Evolutionary conservation across 371 early-diverging fungal species (phyloP).

Genomic region (Smittium mucronatum): DNA sequence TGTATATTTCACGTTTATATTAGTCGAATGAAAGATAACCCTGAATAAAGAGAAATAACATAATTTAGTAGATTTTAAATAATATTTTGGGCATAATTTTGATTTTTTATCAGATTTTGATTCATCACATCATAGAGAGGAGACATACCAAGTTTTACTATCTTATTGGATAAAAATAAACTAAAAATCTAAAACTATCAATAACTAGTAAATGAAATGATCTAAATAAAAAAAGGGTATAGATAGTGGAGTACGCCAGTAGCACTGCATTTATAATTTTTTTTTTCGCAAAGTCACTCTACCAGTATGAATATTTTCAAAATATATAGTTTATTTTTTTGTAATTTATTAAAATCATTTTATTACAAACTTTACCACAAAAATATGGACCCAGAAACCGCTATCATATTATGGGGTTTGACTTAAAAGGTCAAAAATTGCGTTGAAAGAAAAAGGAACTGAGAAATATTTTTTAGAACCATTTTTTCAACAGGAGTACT

Average conservation of each 20-base stretch:
- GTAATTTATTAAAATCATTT: not conserved
- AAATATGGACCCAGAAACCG: not conserved
- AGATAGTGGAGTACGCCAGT: not conserved
- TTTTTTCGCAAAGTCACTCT: constrained; percentile 4
- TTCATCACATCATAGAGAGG: no score
- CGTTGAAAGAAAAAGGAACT: not conserved
- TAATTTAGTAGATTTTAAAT: no score
- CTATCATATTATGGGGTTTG: not conserved
- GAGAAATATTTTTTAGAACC: not conserved
- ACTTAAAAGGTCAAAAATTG: not conserved
- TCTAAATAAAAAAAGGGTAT: not conserved
- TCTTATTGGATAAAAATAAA: not conserved
- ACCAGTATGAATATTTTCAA: not conserved
- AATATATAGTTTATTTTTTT: not conserved
- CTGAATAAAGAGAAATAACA: no score
- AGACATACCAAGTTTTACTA: not conserved
- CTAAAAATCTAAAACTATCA: not conserved
- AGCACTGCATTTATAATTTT: not conserved
- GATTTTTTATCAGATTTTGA: no score
- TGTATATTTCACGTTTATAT: no score
- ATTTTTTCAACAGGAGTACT: not conserved
- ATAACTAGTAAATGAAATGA: not conserved
- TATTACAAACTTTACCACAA: not conserved
- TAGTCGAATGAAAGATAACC: no score
- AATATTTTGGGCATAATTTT: no score